A percentile compares a stretch with the other conserved stretches of the same genome.
Evolutionary conservation across 2,329 filamentous ascomycete species (phyloP).

Genomic region (Chaetomium strumarium): DNA sequence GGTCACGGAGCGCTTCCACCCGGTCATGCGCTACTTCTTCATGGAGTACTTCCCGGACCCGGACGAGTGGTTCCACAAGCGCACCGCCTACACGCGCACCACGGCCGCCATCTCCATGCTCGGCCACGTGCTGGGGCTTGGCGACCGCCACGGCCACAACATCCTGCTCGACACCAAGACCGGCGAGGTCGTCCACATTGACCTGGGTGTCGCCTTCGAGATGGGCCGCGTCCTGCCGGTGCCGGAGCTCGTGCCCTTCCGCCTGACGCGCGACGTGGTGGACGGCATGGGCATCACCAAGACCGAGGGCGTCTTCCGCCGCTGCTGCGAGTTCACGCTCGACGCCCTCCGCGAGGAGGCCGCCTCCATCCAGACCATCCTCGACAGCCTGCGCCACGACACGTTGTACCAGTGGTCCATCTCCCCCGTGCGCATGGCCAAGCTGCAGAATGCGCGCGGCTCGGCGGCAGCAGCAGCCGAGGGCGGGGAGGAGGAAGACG

Average conservation of each 20-base stretch:
- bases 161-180: constrained; percentile 86
- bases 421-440: constrained; percentile 60
- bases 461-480: constrained; percentile 41
- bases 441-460: constrained; percentile 57
- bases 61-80: constrained; percentile 89
- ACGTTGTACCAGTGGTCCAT: constrained; percentile 95
- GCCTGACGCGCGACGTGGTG: constrained; percentile 86
- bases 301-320: constrained; percentile 90
- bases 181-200: constrained; percentile 94
- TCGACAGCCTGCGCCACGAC: constrained; percentile 97
- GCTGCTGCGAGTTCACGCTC: constrained; percentile 97
- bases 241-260: constrained; percentile 92
- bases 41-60: constrained; percentile 91
- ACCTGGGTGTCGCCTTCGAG: constrained; percentile 95
- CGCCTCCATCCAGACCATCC: constrained; percentile 96
- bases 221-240: constrained; percentile 91
- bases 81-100: constrained; percentile 85
- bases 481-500: constrained; percentile 33
- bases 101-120: constrained; percentile 95
- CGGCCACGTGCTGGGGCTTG: constrained; percentile 85
- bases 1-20: constrained; percentile 76
- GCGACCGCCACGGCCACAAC: constrained; percentile 93
- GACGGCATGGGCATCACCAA: constrained; percentile 96
- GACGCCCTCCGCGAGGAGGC: constrained; percentile 92
- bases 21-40: constrained; percentile 95